Conservation (phyloP, 257 asterid genomes). For the Plectranthus barbatus region DNA sequence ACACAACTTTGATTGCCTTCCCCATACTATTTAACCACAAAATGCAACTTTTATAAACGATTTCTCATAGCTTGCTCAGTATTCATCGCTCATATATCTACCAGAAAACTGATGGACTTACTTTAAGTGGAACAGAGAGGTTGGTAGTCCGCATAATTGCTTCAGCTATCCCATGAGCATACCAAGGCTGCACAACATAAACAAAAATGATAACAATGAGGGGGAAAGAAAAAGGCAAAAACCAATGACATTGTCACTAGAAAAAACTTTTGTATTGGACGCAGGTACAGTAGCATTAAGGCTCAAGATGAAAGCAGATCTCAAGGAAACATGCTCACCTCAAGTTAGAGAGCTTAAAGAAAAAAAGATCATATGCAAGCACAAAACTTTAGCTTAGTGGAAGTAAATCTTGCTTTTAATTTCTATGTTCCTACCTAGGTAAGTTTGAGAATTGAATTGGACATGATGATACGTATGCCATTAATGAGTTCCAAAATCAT, state of each 20-base stretch:
- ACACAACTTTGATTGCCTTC: not conserved
- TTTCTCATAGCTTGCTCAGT: not conserved
- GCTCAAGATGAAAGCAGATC: not conserved
- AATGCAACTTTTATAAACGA: not conserved
- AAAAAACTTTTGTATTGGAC: not conserved
- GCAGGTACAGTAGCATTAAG: not conserved
- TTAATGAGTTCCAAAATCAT: not conserved
- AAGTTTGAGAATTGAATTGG: not conserved
- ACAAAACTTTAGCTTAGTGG: not conserved
- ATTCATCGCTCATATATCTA: not conserved
- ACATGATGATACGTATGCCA: not conserved
- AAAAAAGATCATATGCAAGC: not conserved
- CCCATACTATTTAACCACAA: not conserved
- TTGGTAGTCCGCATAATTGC: conserved; percentile 86
- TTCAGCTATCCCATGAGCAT: conserved; percentile 97
- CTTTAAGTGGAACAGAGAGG: conserved; percentile 79
- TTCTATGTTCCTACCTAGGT: not conserved
- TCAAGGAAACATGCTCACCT: not conserved
- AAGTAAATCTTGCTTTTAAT: not conserved
- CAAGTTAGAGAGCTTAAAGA: no score
- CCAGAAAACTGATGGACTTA: conserved; percentile 30
- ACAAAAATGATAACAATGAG: not conserved
- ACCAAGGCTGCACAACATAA: conserved; percentile 71
- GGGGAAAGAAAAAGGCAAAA: not conserved
- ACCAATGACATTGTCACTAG: not conserved